Evolutionary conservation across 2,329 filamentous ascomycete species (phyloP), one percentile per base, ranked within the genome.

Genomic region (Penicillium capsulatum): DNA sequence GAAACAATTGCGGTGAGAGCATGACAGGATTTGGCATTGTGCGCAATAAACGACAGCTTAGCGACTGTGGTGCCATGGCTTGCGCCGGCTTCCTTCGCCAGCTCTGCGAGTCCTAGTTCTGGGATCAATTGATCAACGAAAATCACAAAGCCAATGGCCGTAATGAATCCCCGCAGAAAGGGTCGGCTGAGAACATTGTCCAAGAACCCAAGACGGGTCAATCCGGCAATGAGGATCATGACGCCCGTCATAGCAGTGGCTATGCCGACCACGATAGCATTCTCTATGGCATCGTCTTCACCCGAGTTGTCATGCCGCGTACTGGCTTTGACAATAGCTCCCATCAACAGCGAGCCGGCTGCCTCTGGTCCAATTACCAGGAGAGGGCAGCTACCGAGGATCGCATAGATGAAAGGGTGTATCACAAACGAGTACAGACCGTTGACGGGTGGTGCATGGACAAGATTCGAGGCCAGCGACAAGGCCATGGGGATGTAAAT

Each of bases 401-500:
- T 70, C 1, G 90, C 90, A 64, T 98, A 98, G 22, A 96, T 74
- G 38, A 97, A 69, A 0, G 92, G 92, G 43, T 90, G 90, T 70
- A 97, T 87, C 47, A 94, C 86, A 61, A 96, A 97, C 11, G 86
- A 80, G 67, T 97, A 98, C 3, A 98, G 75, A 1, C 92, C 92
- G 58, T 95, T 91, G 56, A 97, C 90, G 0, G 92, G 85, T 7
- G 91, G 89, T 2, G 96, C 81, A 61, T 97, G 92, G 4, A 85
- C 89, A 29, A 98, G 80, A 59, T 97, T 97, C 28, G 87, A 81
- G 39, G 92, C 89, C 49, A 94, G 84, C 0, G 92, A 97, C 10
- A 98, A 77, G 0, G 89, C 85, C 90, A 98, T 96, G 36, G 92
- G 92, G 26, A 98, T 84, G 64, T 98, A 98, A 70, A 98, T 92